Percentiles rank a stretch among this genome's conserved stretches.
Conservation (phyloP, 768 basidiomycete species). For the Lentinus brumalis region DNA sequence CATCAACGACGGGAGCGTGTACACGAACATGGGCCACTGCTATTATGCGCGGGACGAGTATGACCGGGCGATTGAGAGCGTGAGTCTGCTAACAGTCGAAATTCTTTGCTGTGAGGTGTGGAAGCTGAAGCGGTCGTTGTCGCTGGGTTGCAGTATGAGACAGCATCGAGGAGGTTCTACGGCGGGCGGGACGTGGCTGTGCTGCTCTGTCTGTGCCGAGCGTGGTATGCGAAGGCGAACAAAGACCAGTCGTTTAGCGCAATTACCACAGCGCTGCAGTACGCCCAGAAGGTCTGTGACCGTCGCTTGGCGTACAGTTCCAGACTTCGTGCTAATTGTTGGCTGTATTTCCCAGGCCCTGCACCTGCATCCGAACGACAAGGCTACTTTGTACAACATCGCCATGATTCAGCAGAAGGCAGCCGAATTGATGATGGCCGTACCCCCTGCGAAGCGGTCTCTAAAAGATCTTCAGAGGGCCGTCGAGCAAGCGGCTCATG, state of each 20-base stretch:
- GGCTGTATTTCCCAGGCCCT: constrained; percentile 58
- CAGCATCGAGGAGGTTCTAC: constrained; percentile 81
- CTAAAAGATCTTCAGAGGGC: constrained; percentile 78
- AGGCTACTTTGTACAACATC: constrained; percentile 91
- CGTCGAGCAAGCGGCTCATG: constrained; percentile 79
- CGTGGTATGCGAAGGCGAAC: constrained; percentile 93
- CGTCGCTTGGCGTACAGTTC: too few relatives aligned
- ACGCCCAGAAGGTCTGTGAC: constrained; percentile 70
- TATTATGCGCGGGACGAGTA: constrained; percentile 92
- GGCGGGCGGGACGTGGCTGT: constrained; percentile 72
- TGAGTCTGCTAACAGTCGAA: constrained; percentile 39
- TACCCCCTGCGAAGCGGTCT: constrained; percentile 74
- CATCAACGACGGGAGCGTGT: constrained; percentile 80
- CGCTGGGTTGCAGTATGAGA: constrained; percentile 71
- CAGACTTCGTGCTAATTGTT: too few relatives aligned
- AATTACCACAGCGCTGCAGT: constrained; percentile 83
- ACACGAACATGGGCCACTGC: constrained; percentile 96
- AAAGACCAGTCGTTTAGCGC: constrained; percentile 82
- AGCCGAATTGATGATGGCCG: constrained; percentile 81
- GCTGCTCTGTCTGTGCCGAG: constrained; percentile 83
- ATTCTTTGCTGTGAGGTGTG: neutral
- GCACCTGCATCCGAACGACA: constrained; percentile 83
- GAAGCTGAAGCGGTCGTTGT: constrained; percentile 1
- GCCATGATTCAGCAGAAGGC: constrained; percentile 99
- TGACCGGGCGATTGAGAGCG: constrained; percentile 94